phyloP scores from a whole-genome alignment of 2,329 filamentous ascomycete genomes.

The Fusarium avenaceum region DNA sequence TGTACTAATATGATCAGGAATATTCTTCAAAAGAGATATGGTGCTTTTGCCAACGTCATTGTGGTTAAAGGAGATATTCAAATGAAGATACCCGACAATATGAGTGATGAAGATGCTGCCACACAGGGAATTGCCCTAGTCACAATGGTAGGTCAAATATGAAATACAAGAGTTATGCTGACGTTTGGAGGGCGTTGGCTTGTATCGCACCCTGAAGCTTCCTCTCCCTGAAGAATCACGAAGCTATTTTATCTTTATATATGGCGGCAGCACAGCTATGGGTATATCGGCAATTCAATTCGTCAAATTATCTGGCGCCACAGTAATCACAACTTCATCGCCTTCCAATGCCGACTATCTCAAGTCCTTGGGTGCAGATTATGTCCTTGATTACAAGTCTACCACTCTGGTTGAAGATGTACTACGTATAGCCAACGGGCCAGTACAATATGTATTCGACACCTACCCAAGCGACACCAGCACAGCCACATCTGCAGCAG shows the following conservation, averaged over 20 bases:
- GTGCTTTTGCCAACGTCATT: conserved; percentile 58
- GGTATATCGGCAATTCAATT: conserved; percentile 64
- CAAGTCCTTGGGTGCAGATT: conserved; percentile 57
- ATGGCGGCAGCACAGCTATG: conserved; percentile 66
- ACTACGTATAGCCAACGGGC: conserved; percentile 31
- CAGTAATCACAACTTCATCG: conserved; percentile 56
- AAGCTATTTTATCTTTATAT: conserved; percentile 57
- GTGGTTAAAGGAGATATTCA: conserved; percentile 57
- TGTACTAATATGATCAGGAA: background rate
- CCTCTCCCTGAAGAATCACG: conserved; percentile 60
- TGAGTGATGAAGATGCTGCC: conserved; percentile 60
- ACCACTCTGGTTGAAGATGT: conserved; percentile 42
- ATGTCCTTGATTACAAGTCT: conserved; percentile 60
- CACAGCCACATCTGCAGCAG: background rate
- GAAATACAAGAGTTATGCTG: too few relatives aligned
- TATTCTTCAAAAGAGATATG: conserved; percentile 41
- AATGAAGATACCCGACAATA: conserved; percentile 58
- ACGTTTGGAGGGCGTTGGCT: conserved; percentile 55
- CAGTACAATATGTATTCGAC: conserved; percentile 18
- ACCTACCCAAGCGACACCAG: background rate
- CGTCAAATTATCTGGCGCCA: conserved; percentile 54
- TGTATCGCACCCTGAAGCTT: conserved; percentile 61
- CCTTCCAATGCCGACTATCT: conserved; percentile 53
- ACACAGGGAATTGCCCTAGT: conserved; percentile 58
- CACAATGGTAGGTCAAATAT: conserved; percentile 46